Conservation (phyloP, 1,139 yeast genomes). For the Pichiaceae sp. region DNA sequence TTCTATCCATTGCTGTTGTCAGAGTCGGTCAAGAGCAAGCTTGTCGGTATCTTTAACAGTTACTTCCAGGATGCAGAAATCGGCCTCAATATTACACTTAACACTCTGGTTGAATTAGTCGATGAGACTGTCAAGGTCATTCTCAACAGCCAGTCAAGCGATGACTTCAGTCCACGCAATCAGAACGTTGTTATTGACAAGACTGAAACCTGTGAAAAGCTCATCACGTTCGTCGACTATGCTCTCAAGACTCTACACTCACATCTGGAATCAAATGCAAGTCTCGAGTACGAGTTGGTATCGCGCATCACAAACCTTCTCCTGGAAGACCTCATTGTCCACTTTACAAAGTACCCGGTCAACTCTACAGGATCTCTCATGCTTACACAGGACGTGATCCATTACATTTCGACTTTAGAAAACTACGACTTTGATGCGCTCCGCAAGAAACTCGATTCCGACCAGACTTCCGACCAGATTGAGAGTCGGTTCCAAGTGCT, state of each 20-base stretch:
- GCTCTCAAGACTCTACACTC: conserved; percentile 9
- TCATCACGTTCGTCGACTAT: conserved; percentile 37
- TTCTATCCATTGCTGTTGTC: conserved; percentile 56
- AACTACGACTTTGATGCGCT: conserved; percentile 33
- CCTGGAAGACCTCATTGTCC: conserved; percentile 55
- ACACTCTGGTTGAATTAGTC: conserved; percentile 45
- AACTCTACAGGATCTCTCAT: conserved; percentile 79
- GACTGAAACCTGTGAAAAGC: conserved; percentile 61
- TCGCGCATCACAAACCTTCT: conserved; percentile 52
- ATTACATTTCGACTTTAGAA: conserved; percentile 68
- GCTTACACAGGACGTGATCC: conserved; percentile 76
- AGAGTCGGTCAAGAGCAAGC: conserved; percentile 25
- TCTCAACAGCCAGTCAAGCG: conserved; percentile 54
- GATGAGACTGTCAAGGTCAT: conserved; percentile 39
- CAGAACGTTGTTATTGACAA: conserved; percentile 36
- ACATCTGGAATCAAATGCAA: conserved; percentile 14
- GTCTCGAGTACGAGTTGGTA: conserved; percentile 14
- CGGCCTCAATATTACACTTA: conserved; percentile 58
- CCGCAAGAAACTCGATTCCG: neutral
- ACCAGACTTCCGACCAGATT: conserved; percentile 24
- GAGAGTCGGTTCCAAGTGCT: conserved; percentile 64
- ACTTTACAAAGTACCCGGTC: conserved; percentile 68
- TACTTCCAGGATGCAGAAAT: conserved; percentile 63
- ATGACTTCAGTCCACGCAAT: conserved; percentile 46
- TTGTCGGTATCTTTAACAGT: conserved; percentile 58